These are phyloP conservation scores for Cladosporium sp. DNA, from an alignment of 2,329 filamentous ascomycete species.

Conservation along the genomic window DNA sequence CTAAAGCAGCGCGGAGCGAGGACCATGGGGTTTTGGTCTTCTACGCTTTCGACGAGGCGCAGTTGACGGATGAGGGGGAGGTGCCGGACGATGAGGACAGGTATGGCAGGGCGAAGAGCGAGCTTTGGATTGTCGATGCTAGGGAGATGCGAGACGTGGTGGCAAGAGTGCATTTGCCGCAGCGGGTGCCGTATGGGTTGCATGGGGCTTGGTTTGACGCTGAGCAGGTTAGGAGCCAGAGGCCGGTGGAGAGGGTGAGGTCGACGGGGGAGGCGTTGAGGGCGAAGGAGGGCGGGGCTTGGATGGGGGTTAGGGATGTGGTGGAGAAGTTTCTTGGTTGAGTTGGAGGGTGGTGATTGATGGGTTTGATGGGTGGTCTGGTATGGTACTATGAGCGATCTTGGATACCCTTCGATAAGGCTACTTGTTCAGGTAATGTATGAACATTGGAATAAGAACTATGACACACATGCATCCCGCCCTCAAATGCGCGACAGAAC, in stretches of 20 bases:
- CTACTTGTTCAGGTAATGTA: too few species aligned
- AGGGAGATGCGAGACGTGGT: slow-evolving; percentile 58
- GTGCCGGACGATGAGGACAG: slow-evolving; percentile 36
- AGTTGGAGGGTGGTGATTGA: background rate
- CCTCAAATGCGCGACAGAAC: too few species aligned
- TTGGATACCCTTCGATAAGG: too few species aligned
- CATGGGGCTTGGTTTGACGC: slow-evolving; percentile 61
- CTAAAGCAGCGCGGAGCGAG: slow-evolving; percentile 39
- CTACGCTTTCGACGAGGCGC: slow-evolving; percentile 66
- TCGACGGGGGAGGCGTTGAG: slow-evolving; percentile 23
- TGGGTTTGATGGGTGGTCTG: too few species aligned
- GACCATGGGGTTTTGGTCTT: slow-evolving; percentile 66
- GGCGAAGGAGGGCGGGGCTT: slow-evolving; percentile 21
- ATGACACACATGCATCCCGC: too few species aligned
- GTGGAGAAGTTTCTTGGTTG: slow-evolving; percentile 28
- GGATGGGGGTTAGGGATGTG: slow-evolving; percentile 28
- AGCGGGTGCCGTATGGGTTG: slow-evolving; percentile 66
- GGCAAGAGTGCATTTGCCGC: slow-evolving; percentile 56
- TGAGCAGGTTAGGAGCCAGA: slow-evolving; percentile 49
- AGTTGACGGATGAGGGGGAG: slow-evolving; percentile 40
- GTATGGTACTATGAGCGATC: too few species aligned
- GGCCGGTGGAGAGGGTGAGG: slow-evolving; percentile 33
- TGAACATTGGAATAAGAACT: too few species aligned
- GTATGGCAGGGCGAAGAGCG: slow-evolving; percentile 43
- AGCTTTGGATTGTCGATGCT: slow-evolving; percentile 67